Percentiles rank a stretch among this genome's conserved stretches.
Evolutionary conservation across 2,329 filamentous ascomycete genomes (phyloP).

Genomic region (Tricladium varicosporioides): DNA sequence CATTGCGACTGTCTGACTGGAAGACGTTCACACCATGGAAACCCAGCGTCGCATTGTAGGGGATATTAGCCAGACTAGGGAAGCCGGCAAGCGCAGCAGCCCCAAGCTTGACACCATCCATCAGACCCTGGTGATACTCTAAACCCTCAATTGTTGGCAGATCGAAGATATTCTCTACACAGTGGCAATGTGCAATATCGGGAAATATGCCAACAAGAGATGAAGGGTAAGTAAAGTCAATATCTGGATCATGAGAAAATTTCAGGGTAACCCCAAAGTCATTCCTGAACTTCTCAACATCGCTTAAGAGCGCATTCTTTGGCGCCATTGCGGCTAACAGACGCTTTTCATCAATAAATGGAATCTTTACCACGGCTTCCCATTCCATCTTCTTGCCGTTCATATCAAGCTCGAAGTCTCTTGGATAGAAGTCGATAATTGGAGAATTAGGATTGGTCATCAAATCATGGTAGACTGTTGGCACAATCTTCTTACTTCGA

Average conservation of each 20-base stretch:
- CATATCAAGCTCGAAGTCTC: constrained; percentile 98
- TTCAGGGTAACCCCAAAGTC: constrained; percentile 90
- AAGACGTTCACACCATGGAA: constrained; percentile 94
- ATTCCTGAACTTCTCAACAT: constrained; percentile 79
- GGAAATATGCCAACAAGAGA: constrained; percentile 88
- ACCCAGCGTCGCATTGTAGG: constrained; percentile 76
- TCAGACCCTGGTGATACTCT: constrained; percentile 78
- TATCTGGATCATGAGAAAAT: constrained; percentile 78
- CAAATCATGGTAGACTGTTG: constrained; percentile 78
- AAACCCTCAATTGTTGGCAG: constrained; percentile 88
- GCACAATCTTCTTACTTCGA: constrained; percentile 95
- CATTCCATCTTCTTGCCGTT: constrained; percentile 99
- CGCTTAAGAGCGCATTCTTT: constrained; percentile 73
- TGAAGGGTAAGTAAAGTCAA: constrained; percentile 82
- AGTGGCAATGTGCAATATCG: constrained; percentile 81
- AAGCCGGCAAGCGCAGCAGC: constrained; percentile 87
- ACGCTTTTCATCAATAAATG: constrained; percentile 92
- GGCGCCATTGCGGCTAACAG: constrained; percentile 82
- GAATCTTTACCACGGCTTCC: constrained; percentile 98
- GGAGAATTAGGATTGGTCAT: constrained; percentile 91
- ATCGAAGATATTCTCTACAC: constrained; percentile 95
- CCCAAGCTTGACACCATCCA: constrained; percentile 80
- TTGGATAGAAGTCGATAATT: constrained; percentile 96
- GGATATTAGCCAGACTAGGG: constrained; percentile 82
- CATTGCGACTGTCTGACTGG: constrained; percentile 91